These are phyloP conservation scores for Takakia lepidozioides DNA, from an alignment of 225 moss, liverwort and hornwort genomes.

Conservation along the genomic window DNA sequence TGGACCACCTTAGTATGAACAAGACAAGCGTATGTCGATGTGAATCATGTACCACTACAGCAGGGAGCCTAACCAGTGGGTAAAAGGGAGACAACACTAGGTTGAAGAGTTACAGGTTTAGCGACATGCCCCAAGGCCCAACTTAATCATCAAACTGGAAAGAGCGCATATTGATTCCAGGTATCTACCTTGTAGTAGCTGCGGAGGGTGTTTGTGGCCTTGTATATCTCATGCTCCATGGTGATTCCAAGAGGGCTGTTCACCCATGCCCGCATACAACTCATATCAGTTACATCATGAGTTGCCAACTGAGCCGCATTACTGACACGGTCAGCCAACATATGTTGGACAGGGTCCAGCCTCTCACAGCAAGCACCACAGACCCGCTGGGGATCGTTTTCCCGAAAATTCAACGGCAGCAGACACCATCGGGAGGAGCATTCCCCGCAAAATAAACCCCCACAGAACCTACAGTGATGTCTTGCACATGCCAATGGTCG, in stretches of 20 bases:
- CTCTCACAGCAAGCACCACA: conserved; percentile 56
- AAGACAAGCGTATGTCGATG: too few relatives aligned
- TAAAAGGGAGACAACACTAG: too few relatives aligned
- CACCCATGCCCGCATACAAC: conserved; percentile 61
- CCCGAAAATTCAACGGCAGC: conserved; percentile 52
- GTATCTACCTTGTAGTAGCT: conserved; percentile 52
- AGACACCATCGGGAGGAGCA: conserved; percentile 50
- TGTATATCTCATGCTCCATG: conserved; percentile 62
- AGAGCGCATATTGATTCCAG: too few relatives aligned
- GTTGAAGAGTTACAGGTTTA: too few relatives aligned
- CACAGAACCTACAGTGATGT: conserved; percentile 64
- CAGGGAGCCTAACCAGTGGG: too few relatives aligned
- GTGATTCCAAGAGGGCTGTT: conserved; percentile 53
- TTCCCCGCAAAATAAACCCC: conserved; percentile 49
- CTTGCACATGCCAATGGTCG: conserved; percentile 50
- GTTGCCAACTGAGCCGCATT: conserved; percentile 55
- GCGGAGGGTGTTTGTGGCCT: conserved; percentile 52
- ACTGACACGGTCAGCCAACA: conserved; percentile 53
- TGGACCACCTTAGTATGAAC: too few relatives aligned
- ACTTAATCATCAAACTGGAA: too few relatives aligned
- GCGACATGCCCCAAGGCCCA: too few relatives aligned
- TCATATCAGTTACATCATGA: conserved; percentile 56
- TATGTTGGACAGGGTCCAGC: conserved; percentile 53
- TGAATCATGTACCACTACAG: too few relatives aligned
- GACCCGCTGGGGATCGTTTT: conserved; percentile 50